These are phyloP conservation scores for Pythium sp. DNA, from an alignment of 352 stramenopile species.

Conservation along the genomic window DNA sequence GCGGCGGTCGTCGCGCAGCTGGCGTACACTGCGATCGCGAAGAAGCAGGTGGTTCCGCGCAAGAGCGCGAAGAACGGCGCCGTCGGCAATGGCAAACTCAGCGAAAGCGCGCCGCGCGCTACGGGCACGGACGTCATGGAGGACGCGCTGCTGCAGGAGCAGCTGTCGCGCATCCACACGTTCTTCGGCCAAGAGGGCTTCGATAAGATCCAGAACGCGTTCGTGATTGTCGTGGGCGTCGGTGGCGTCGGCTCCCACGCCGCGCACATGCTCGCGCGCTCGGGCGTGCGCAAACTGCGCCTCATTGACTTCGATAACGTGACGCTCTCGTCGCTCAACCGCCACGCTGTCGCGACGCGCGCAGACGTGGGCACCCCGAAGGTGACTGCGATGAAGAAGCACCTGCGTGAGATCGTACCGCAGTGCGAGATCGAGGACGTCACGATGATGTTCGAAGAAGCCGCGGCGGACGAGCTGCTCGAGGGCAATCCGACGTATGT, in stretches of 20 bases:
- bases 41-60: slow-evolving; percentile 16
- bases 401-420: slow-evolving; percentile 68
- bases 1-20: slow-evolving; percentile 42
- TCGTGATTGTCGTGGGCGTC: slow-evolving; percentile 95
- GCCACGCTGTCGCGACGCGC: slow-evolving; percentile 96
- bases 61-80: background rate
- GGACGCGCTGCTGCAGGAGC: slow-evolving; percentile 63
- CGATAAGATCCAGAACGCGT: slow-evolving; percentile 80
- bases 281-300: slow-evolving; percentile 92
- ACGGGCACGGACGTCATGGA: slow-evolving; percentile 38
- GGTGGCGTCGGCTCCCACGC: slow-evolving; percentile 96
- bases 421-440: slow-evolving; percentile 87
- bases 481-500: slow-evolving; percentile 90
- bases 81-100: background rate
- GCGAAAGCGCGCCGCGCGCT: background rate
- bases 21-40: slow-evolving; percentile 32
- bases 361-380: slow-evolving; percentile 96
- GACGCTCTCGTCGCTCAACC: slow-evolving; percentile 98
- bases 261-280: slow-evolving; percentile 97
- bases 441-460: slow-evolving; percentile 89
- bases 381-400: slow-evolving; percentile 81
- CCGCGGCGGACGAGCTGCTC: slow-evolving; percentile 78
- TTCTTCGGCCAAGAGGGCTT: slow-evolving; percentile 96
- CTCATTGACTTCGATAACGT: slow-evolving; percentile 99
- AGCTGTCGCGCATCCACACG: slow-evolving; percentile 90